These are phyloP conservation scores for Crithidia bombi DNA, from an alignment of 208 protist genomes.

Conservation along the genomic window DNA sequence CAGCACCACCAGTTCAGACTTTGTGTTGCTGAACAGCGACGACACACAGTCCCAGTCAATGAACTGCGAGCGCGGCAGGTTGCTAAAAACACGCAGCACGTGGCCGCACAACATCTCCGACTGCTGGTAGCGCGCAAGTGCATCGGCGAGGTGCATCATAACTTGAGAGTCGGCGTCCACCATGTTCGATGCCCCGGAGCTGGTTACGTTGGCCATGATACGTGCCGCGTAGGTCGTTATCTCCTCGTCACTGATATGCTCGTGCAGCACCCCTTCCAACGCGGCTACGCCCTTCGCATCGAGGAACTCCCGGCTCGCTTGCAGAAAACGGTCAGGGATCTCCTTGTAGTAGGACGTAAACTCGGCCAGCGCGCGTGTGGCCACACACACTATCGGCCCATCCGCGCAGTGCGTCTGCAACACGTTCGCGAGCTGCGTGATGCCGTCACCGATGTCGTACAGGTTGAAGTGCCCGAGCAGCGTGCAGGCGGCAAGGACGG, in stretches of 20 bases:
- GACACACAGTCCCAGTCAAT: constrained; percentile 80
- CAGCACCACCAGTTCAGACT: constrained; percentile 67
- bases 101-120: constrained; percentile 76
- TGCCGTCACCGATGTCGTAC: constrained; percentile 82
- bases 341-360: constrained; percentile 88
- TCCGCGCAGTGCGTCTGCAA: constrained; percentile 64
- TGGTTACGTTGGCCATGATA: constrained; percentile 81
- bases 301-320: constrained; percentile 71
- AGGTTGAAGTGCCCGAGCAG: constrained; percentile 89
- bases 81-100: constrained; percentile 82
- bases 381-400: constrained; percentile 49
- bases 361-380: constrained; percentile 75
- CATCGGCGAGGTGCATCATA: constrained; percentile 70
- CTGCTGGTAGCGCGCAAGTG: constrained; percentile 60
- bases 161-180: constrained; percentile 62
- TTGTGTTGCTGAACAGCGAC: constrained; percentile 60
- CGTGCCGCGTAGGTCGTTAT: constrained; percentile 67
- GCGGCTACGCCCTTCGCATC: constrained; percentile 69
- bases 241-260: constrained; percentile 75
- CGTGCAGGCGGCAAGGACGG: constrained; percentile 63
- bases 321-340: constrained; percentile 70
- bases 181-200: constrained; percentile 55
- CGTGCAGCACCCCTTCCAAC: constrained; percentile 70
- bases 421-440: constrained; percentile 73
- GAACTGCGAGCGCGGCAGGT: constrained; percentile 74